phyloP scores from a whole-genome alignment of 192 early-diverging fungal genomes.

The Coemansia pectinata region DNA sequence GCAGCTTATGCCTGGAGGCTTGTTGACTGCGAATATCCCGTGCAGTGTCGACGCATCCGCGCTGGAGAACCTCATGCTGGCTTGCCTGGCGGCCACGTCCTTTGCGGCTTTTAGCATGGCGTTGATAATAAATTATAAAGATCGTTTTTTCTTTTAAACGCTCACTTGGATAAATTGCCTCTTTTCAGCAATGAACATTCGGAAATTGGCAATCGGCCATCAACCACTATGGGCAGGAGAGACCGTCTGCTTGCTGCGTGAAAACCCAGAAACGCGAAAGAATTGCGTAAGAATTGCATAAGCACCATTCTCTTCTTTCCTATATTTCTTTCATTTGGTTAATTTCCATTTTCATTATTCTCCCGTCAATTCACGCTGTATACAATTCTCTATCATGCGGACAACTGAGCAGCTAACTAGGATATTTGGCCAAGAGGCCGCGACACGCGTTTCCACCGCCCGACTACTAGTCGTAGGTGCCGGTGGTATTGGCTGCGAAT shows the following conservation, averaged over 20 bases:
- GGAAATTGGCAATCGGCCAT: background rate
- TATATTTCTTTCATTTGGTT: background rate
- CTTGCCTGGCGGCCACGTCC: conserved; percentile 14
- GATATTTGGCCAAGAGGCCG: conserved; percentile 34
- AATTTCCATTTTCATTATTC: background rate
- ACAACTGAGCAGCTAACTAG: conserved; percentile 19
- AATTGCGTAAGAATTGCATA: no score
- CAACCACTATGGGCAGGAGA: background rate
- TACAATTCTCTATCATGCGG: conserved; percentile 13
- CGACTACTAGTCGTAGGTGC: conserved; percentile 73
- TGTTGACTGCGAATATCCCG: conserved; percentile 50
- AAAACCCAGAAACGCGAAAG: no score
- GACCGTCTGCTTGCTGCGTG: background rate
- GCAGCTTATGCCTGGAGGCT: conserved; percentile 53
- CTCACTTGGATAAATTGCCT: no score
- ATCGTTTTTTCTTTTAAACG: background rate
- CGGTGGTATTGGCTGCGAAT: conserved; percentile 98
- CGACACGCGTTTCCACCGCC: conserved; percentile 7
- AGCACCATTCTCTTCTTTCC: background rate
- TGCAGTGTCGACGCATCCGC: conserved; percentile 9
- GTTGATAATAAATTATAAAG: background rate
- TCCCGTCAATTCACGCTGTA: background rate
- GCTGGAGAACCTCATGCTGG: background rate
- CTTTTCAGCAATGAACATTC: background rate
- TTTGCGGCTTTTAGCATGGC: conserved; percentile 16